Evolutionary conservation across 495 filamentous ascomycete species (phyloP).

Genomic region (Jackrogersella minutella): DNA sequence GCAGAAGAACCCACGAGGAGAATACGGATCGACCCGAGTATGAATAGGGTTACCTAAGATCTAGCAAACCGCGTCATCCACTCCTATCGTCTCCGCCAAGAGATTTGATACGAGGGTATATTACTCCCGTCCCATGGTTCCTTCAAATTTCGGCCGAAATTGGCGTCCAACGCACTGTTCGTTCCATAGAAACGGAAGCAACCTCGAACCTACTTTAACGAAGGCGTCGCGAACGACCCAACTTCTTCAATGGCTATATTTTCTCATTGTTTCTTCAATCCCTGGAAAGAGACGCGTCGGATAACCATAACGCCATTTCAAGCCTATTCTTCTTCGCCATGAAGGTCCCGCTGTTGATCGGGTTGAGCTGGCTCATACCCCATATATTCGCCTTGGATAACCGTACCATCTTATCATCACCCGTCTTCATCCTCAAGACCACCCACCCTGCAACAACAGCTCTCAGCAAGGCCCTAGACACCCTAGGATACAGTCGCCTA

Average conservation of each 20-base stretch:
- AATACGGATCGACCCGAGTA: neutral
- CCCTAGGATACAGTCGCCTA: conserved; percentile 36
- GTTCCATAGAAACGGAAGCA: neutral
- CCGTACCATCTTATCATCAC: conserved; percentile 5
- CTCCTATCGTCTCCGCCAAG: neutral
- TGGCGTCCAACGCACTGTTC: neutral
- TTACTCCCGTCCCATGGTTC: neutral
- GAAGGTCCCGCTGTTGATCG: neutral
- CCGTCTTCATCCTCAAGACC: conserved; percentile 39
- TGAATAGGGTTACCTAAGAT: neutral
- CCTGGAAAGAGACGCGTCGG: neutral
- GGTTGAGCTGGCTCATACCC: conserved; percentile 14
- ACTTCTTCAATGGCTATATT: neutral
- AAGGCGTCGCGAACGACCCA: neutral
- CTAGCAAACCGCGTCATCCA: conserved; percentile 6
- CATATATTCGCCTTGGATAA: neutral
- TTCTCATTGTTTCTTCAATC: neutral
- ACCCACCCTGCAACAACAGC: conserved; percentile 26
- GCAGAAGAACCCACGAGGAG: neutral
- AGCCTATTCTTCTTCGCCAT: neutral
- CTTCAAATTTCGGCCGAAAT: conserved; percentile 1
- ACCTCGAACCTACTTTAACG: neutral
- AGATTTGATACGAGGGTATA: conserved; percentile 7
- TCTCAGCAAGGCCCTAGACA: conserved; percentile 36
- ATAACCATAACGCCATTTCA: neutral